Evolutionary conservation across 2,329 filamentous ascomycete species (phyloP).

Genomic region (Geoglossum cookeanum): DNA sequence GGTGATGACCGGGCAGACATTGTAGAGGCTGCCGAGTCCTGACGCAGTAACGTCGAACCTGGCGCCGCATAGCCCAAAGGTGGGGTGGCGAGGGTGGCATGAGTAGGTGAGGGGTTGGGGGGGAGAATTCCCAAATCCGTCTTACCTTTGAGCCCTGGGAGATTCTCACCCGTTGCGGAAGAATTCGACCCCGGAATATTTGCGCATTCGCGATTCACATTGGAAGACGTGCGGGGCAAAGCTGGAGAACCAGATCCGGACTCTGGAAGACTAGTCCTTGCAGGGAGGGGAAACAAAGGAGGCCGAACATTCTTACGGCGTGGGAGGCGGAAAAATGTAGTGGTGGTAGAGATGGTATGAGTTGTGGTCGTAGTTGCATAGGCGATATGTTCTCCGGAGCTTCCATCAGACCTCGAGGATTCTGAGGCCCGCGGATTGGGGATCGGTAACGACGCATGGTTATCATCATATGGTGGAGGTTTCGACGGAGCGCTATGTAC

Average conservation of each 20-base stretch:
- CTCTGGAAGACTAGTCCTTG: constrained; percentile 40
- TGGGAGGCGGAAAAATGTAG: constrained; percentile 63
- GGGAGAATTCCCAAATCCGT: constrained; percentile 15
- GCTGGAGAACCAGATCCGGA: constrained; percentile 10
- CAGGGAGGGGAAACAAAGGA: constrained; percentile 73
- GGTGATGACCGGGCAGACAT: constrained; percentile 43
- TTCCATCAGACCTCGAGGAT: constrained; percentile 77
- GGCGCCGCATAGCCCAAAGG: constrained; percentile 27
- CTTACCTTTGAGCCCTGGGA: constrained; percentile 10
- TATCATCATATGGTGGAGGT: constrained; percentile 43
- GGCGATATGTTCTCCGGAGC: constrained; percentile 46
- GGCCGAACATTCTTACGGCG: constrained; percentile 57
- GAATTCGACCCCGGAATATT: constrained; percentile 10
- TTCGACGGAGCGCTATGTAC: constrained; percentile 22
- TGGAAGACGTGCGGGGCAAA: constrained; percentile 24
- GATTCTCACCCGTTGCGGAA: constrained; percentile 20
- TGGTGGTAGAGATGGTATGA: constrained; percentile 42
- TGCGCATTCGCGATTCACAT: constrained; percentile 17
- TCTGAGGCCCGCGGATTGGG: constrained; percentile 54
- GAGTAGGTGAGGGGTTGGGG: constrained; percentile 24
- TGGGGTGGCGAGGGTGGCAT: constrained; percentile 31
- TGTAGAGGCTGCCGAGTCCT: constrained; percentile 43
- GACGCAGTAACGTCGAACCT: constrained; percentile 25
- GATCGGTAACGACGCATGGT: constrained; percentile 40
- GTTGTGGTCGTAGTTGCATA: constrained; percentile 42